phyloP scores from a whole-genome alignment of 2,329 filamentous ascomycete species.

The Alternaria hordeiaustralica region DNA sequence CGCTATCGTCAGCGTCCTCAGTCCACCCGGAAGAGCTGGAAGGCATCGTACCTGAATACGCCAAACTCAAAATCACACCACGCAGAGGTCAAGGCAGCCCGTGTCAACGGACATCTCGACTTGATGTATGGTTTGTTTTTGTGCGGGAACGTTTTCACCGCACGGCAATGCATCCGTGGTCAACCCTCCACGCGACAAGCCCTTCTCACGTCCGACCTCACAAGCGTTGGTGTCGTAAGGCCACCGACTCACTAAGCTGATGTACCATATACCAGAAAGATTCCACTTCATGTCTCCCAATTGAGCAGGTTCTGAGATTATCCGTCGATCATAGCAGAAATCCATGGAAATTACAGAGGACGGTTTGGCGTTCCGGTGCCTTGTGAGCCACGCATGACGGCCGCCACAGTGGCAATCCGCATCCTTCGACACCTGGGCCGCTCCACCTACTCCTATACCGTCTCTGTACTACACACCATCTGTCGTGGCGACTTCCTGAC shows the following conservation, averaged over 20 bases:
- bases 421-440: constrained; percentile 2
- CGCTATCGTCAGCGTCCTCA: constrained; percentile 1
- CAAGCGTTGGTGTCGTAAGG: not conserved
- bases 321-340: constrained; percentile 16
- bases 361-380: constrained; percentile 10
- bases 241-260: not conserved
- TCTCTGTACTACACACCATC: constrained; percentile 4
- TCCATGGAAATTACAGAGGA: constrained; percentile 7
- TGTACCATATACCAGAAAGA: not conserved
- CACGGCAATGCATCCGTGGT: not conserved
- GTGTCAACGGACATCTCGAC: not conserved
- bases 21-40: not conserved
- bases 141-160: not conserved
- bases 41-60: not conserved
- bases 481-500: constrained; percentile 14
- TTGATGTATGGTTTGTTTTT: not conserved
- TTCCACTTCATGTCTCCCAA: not conserved
- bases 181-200: not conserved
- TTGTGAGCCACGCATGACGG: constrained; percentile 5
- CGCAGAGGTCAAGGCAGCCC: not conserved
- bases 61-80: not conserved
- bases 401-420: constrained; percentile 8
- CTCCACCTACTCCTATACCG: not conserved
- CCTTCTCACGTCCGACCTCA: not conserved
- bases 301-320: constrained; percentile 10